Percentiles rank a stretch among this genome's conserved stretches.
These are phyloP conservation scores for Tylopilus subfusipes DNA, from an alignment of 768 basidiomycete genomes.

Conservation along the genomic window DNA sequence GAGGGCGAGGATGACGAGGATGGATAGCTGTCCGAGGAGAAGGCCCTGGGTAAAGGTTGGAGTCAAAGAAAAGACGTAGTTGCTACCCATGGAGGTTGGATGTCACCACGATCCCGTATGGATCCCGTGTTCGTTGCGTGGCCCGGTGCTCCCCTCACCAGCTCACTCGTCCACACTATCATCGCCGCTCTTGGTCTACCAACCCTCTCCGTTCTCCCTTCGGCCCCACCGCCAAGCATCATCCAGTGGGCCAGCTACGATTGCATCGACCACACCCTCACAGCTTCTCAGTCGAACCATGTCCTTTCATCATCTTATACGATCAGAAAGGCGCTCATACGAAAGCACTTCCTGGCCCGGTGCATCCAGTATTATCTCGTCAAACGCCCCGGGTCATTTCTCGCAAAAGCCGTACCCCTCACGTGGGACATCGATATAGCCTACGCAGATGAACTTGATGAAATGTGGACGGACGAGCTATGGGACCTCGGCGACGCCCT, in stretches of 20 bases:
- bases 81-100: slow-evolving; percentile 30
- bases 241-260: slow-evolving; percentile 91
- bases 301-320: slow-evolving; percentile 80
- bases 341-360: slow-evolving; percentile 87
- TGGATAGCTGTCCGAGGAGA: slow-evolving; percentile 86
- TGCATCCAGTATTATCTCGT: slow-evolving; percentile 66
- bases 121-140: slow-evolving; percentile 44
- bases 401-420: slow-evolving; percentile 56
- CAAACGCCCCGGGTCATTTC: slow-evolving; percentile 61
- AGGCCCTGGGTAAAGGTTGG: slow-evolving; percentile 96
- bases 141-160: slow-evolving; percentile 53
- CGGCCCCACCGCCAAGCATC: slow-evolving; percentile 28
- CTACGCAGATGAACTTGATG: slow-evolving; percentile 92
- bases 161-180: slow-evolving; percentile 43
- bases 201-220: slow-evolving; percentile 25
- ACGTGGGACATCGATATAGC: slow-evolving; percentile 86
- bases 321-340: slow-evolving; percentile 89
- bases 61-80: slow-evolving; percentile 69
- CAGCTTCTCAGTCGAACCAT: slow-evolving; percentile 44
- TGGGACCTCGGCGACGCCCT: slow-evolving; percentile 77
- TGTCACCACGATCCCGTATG: slow-evolving; percentile 4
- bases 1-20: slow-evolving; percentile 69
- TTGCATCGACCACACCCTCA: slow-evolving; percentile 72
- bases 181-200: slow-evolving; percentile 34
- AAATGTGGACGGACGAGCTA: slow-evolving; percentile 88